Conservation (phyloP, 1,284 basidiomycete species). For the Chalciporus sp. region DNA sequence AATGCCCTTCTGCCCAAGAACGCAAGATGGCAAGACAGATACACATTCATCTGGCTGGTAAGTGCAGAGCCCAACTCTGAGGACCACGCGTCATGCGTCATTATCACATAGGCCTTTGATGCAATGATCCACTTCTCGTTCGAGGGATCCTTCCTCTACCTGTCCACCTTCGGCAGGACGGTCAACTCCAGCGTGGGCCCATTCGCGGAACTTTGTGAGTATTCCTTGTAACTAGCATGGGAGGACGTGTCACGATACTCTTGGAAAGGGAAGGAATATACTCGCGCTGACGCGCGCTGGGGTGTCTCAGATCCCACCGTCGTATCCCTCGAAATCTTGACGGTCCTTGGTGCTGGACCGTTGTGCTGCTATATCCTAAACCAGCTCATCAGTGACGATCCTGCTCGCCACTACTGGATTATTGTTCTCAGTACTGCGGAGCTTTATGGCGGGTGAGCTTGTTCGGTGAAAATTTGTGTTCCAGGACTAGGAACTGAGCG, state of each 20-base stretch:
- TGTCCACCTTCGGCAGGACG: constrained; percentile 71
- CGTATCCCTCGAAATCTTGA: constrained; percentile 80
- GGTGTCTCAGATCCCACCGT: constrained; percentile 75
- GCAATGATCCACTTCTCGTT: constrained; percentile 78
- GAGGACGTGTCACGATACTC: background rate
- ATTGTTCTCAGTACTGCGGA: constrained; percentile 75
- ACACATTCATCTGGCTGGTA: constrained; percentile 76
- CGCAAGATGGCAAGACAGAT: constrained; percentile 61
- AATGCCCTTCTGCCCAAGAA: constrained; percentile 61
- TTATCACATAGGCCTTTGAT: constrained; percentile 61
- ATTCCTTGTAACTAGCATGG: background rate
- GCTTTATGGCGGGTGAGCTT: constrained; percentile 70
- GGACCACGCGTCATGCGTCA: background rate
- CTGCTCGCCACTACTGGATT: constrained; percentile 78
- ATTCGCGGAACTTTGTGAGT: constrained; percentile 77
- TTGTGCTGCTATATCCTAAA: constrained; percentile 70
- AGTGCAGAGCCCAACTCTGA: constrained; percentile 15
- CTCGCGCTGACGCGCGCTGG: constrained; percentile 80
- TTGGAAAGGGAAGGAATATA: constrained; percentile 61
- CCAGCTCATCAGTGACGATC: constrained; percentile 63
- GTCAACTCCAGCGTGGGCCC: constrained; percentile 70
- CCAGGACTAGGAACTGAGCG: background rate
- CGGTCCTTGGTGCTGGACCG: constrained; percentile 76
- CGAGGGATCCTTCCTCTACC: constrained; percentile 77
- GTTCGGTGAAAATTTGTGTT: background rate